These are phyloP conservation scores for Phialophora chinensis DNA, from an alignment of 2,329 filamentous ascomycete genomes.

Conservation along the genomic window DNA sequence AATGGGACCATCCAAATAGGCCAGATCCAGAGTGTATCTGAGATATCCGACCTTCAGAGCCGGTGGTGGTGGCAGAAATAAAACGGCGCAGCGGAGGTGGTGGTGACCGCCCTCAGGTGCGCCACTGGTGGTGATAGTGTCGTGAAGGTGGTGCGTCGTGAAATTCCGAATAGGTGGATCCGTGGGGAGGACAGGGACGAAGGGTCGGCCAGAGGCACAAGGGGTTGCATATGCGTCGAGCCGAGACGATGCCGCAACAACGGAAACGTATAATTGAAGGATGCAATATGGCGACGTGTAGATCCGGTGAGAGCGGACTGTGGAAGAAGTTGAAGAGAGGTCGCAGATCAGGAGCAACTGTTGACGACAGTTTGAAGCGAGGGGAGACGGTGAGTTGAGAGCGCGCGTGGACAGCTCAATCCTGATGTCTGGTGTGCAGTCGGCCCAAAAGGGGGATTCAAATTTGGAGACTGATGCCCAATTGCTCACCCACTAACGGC, in stretches of 20 bases:
- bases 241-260: slow-evolving; percentile 19
- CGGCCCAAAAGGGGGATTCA: slow-evolving; percentile 6
- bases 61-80: slow-evolving; percentile 22
- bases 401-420: slow-evolving; percentile 11
- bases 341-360: background rate
- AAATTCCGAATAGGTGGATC: slow-evolving; percentile 34
- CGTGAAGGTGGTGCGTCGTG: slow-evolving; percentile 16
- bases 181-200: slow-evolving; percentile 28
- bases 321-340: slow-evolving; percentile 1
- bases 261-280: slow-evolving; percentile 53
- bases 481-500: slow-evolving; percentile 19
- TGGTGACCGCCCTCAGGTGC: slow-evolving; percentile 30
- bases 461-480: slow-evolving; percentile 25
- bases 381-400: slow-evolving; percentile 20
- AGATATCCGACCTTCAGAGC: slow-evolving; percentile 13
- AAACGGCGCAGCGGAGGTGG: slow-evolving; percentile 3
- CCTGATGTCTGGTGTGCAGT: slow-evolving; percentile 9
- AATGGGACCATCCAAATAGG: slow-evolving; percentile 29
- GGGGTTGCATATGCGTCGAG: slow-evolving; percentile 24
- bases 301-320: slow-evolving; percentile 1
- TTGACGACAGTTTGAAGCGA: slow-evolving; percentile 16
- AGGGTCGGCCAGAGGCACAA: slow-evolving; percentile 34
- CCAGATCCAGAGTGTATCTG: slow-evolving; percentile 29
- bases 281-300: slow-evolving; percentile 2
- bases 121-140: slow-evolving; percentile 13